phyloP scores from a whole-genome alignment of 495 filamentous ascomycete species.

The Penicillium antarcticum region DNA sequence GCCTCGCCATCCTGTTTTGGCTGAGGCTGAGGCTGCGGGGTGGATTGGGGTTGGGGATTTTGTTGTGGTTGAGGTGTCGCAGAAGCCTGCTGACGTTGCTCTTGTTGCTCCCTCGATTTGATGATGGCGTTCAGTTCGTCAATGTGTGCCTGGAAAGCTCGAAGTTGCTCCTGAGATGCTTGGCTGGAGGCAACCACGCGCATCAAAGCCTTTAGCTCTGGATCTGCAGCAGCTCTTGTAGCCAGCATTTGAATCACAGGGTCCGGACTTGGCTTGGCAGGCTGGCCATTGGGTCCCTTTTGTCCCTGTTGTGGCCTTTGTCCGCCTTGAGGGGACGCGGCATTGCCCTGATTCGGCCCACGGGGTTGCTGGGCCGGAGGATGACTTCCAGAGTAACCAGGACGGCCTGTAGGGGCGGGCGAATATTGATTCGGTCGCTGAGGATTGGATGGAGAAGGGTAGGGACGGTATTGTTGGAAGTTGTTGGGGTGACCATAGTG shows the following conservation, averaged over 20 bases:
- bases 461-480: constrained; percentile 46
- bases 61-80: constrained; percentile 17
- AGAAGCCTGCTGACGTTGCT: constrained; percentile 27
- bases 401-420: constrained; percentile 24
- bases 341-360: constrained; percentile 22
- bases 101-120: constrained; percentile 42
- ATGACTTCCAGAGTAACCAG: constrained; percentile 29
- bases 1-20: constrained; percentile 24
- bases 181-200: constrained; percentile 86
- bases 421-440: constrained; percentile 32
- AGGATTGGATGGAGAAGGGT: constrained; percentile 42
- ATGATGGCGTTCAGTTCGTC: constrained; percentile 75
- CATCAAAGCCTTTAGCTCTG: constrained; percentile 93
- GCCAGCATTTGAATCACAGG: constrained; percentile 95
- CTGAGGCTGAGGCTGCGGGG: constrained; percentile 26
- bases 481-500: constrained; percentile 67
- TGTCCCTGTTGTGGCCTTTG: constrained; percentile 33
- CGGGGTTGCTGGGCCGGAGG: constrained; percentile 30
- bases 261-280: constrained; percentile 62
- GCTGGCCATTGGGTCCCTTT: constrained; percentile 33
- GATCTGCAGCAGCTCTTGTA: constrained; percentile 78
- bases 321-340: constrained; percentile 24
- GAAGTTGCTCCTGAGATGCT: constrained; percentile 74
- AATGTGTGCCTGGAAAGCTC: constrained; percentile 88
- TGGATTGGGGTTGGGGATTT: constrained; percentile 21